Percentiles rank a stretch among this genome's conserved stretches.
These are phyloP conservation scores for Trichosporon ovoides DNA, from an alignment of 1,284 basidiomycete species.

Conservation along the genomic window DNA sequence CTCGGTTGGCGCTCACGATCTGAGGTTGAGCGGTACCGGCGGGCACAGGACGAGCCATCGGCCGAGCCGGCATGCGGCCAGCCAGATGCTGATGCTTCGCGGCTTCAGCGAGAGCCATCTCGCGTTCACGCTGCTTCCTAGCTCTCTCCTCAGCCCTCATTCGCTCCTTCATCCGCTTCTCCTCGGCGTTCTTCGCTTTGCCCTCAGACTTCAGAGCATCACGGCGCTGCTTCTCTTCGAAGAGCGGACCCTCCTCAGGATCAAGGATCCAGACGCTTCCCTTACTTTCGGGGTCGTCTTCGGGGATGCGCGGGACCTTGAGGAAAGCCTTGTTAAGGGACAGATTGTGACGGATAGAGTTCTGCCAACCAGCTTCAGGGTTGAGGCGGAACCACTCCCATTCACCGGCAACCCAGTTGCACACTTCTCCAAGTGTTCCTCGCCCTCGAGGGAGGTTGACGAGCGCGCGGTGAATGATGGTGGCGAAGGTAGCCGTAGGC, in stretches of 20 bases:
- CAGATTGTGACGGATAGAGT: slow-evolving; percentile 85
- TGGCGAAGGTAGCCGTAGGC: slow-evolving; percentile 47
- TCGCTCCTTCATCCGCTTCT: slow-evolving; percentile 37
- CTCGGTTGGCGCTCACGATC: slow-evolving; percentile 27
- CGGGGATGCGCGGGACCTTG: slow-evolving; percentile 72
- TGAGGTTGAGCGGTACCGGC: slow-evolving; percentile 10
- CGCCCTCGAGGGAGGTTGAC: slow-evolving; percentile 57
- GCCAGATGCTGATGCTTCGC: slow-evolving; percentile 17
- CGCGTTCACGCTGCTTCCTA: slow-evolving; percentile 32
- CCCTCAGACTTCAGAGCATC: slow-evolving; percentile 42
- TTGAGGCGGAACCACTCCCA: slow-evolving; percentile 84
- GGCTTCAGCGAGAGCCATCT: slow-evolving; percentile 20
- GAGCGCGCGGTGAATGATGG: slow-evolving; percentile 46
- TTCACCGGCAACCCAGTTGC: slow-evolving; percentile 80
- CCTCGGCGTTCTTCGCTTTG: slow-evolving; percentile 46
- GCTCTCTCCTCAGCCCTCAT: slow-evolving; percentile 37
- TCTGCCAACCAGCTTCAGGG: slow-evolving; percentile 81
- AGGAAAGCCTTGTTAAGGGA: slow-evolving; percentile 81
- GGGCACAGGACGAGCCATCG: slow-evolving; percentile 16
- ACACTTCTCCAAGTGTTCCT: slow-evolving; percentile 85
- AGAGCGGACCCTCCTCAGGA: slow-evolving; percentile 53
- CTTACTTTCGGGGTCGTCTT: slow-evolving; percentile 73
- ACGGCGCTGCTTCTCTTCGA: slow-evolving; percentile 46
- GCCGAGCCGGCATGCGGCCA: slow-evolving; percentile 7
- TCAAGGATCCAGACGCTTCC: slow-evolving; percentile 86